Evolutionary conservation across 768 basidiomycete species (phyloP), one percentile per base, ranked within the genome.

Genomic region (Rhizopogon salebrosus): DNA sequence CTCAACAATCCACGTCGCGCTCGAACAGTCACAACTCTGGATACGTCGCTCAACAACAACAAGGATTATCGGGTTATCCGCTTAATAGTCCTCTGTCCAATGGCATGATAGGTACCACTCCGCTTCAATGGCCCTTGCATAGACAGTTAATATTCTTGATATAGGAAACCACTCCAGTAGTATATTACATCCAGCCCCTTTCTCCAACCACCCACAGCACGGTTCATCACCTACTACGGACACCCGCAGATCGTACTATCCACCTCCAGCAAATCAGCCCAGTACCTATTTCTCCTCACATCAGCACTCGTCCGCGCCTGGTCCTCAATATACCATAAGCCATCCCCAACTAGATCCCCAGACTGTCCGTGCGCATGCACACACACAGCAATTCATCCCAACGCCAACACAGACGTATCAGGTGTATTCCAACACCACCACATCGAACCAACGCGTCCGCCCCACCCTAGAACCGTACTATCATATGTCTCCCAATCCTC

Each of bases 391-490:
- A 6, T 80, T 80, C 57, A 75, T 79, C 38, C 75, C 78, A 4
- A 79, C 79, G 1, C 78, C 79, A 6, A 75, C 76, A 3, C 75
- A 80, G 46, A 55, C 73, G 5, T 70, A 64, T 53, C 69, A 69
- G 27, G 57, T 63, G 24, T 71, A 73, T 54, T 65, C 70, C 3
- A 65, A 60, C 14, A 58, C 70, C 46, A 59, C 57, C 3, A 57
- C 59, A 49, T 62, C 64, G 27, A 49, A 67, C 20, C 61, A 49
- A 51, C 68, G 59, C 29, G 60, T 61, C 41, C 66, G 57, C 51
- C 57, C 50, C 64, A 69, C 56, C 52, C 64, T 64, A 61, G 59
- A 77, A 63, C 59, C 71, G 70, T 68, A 71, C 64, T 53, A 77
- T 69, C 50, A 68, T 65, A 52, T 73, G 75, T 57, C 75, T 65